A percentile compares a stretch with the other conserved stretches of the same genome.
These are phyloP conservation scores for Peronospora destructor DNA, from an alignment of 352 stramenopile genomes.

Conservation along the genomic window DNA sequence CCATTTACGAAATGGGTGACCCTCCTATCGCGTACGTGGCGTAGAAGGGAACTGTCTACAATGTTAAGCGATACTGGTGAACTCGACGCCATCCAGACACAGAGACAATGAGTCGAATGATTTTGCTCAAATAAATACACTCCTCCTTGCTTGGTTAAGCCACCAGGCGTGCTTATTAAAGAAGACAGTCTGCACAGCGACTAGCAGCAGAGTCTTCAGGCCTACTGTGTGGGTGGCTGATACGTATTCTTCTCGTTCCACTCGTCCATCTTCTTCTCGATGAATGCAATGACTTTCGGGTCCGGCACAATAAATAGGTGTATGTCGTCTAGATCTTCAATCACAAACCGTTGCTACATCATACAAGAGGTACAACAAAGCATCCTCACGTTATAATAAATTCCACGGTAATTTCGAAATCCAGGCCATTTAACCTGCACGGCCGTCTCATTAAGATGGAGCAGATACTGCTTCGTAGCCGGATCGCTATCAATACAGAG, in stretches of 20 bases:
- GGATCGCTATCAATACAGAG: slow-evolving; percentile 46
- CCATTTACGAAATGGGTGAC: slow-evolving; percentile 84
- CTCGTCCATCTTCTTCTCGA: slow-evolving; percentile 87
- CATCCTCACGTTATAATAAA: neutral
- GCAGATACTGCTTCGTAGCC: slow-evolving; percentile 81
- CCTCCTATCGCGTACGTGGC: slow-evolving; percentile 70
- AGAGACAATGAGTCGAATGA: slow-evolving; percentile 3
- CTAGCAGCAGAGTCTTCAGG: neutral
- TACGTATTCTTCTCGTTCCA: slow-evolving; percentile 88
- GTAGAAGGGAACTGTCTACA: slow-evolving; percentile 52
- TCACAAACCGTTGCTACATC: slow-evolving; percentile 73
- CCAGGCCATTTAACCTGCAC: slow-evolving; percentile 43
- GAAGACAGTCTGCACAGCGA: neutral
- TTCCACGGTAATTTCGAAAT: neutral
- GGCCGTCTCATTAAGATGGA: slow-evolving; percentile 78
- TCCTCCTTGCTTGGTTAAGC: slow-evolving; percentile 1
- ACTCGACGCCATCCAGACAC: slow-evolving; percentile 1
- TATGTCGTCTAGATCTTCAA: slow-evolving; percentile 79
- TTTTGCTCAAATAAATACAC: slow-evolving; percentile 12
- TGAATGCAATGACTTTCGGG: slow-evolving; percentile 74
- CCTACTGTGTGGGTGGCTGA: slow-evolving; percentile 56
- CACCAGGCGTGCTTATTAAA: neutral
- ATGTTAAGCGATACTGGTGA: slow-evolving; percentile 10
- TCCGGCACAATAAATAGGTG: slow-evolving; percentile 85
- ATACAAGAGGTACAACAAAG: slow-evolving; percentile 3